Evolutionary conservation across 495 filamentous ascomycete species (phyloP), one percentile per base, ranked within the genome.

Genomic region (Aspergillus sparsus): DNA sequence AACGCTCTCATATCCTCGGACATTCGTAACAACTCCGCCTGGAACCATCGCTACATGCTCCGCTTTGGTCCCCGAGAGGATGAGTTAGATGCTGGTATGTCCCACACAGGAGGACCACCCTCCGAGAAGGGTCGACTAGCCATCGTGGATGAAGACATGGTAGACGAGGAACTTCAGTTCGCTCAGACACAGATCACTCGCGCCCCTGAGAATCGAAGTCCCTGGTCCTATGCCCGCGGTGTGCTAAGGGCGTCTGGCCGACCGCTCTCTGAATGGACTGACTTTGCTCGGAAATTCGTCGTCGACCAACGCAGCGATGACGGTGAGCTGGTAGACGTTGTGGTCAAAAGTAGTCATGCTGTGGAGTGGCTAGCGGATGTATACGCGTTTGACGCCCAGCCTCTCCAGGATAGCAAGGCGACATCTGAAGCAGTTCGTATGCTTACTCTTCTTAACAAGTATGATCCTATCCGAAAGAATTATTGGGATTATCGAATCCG

Each of bases 21-120:
- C 73, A 86, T 98, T 52, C 82, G 91, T 64, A 98, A 98, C 74
- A 98, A 98, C 71, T 92, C 88, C 32, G 94, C 93, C 35, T 98
- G 94, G 94, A 95, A 92, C 63, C 95, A 98, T 77, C 86, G 94
- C 11, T 98, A 91, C 77, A 96, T 91, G 73, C 63, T 98, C 7
- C 84, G 94, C 3, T 96, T 98, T 69, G 89, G 88, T 0, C 78
- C 86, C 42, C 68, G 75, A 31, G 62, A 53, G 10, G 66, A 70
- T 21, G 66, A 65, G 61, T 71, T 57, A 0, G 68, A 74, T 21
- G 76, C 72, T 3, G 77, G 72, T 1, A 86, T 86, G 54, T 72
- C 76, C 3, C 82, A 77, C 32, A 55, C 73, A 7, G 71, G 71
- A 18, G 56, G 42, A 0, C 72, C 74, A 2, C 77, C 82, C 32